phyloP scores from a whole-genome alignment of 345 rosid genomes.

The Ceriops decandra region DNA sequence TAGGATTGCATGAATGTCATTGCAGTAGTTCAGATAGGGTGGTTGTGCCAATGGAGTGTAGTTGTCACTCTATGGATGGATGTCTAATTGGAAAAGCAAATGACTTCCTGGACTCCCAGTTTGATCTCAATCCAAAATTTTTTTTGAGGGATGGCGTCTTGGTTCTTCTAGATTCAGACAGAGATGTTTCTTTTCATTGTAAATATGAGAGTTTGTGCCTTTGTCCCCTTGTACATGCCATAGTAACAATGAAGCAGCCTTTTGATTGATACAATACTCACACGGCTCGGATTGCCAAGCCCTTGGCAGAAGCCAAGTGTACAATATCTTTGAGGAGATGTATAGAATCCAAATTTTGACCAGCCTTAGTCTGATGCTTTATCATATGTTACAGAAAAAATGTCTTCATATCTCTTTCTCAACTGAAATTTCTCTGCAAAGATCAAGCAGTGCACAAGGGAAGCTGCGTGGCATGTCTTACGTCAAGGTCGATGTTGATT shows the following conservation, averaged over 20 bases:
- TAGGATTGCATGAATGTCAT: slow-evolving; percentile 27
- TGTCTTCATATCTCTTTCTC: no score
- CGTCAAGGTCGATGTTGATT: no score
- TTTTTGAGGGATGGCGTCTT: slow-evolving; percentile 69
- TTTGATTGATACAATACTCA: slow-evolving; percentile 31
- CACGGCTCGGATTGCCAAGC: slow-evolving; percentile 13
- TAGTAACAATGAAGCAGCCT: slow-evolving; percentile 51
- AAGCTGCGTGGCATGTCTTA: no score
- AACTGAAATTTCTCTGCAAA: no score
- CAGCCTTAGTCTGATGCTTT: no score
- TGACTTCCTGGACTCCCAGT: slow-evolving; percentile 18
- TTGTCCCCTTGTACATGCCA: slow-evolving; percentile 56
- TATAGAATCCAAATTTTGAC: slow-evolving; percentile 2
- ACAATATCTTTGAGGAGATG: slow-evolving; percentile 6
- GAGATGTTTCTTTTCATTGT: slow-evolving; percentile 56
- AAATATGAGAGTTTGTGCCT: slow-evolving; percentile 68
- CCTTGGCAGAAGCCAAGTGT: slow-evolving; percentile 14
- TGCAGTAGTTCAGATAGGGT: slow-evolving; percentile 43
- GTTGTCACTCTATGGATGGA: slow-evolving; percentile 46
- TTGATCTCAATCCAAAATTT: slow-evolving; percentile 39
- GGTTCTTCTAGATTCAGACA: slow-evolving; percentile 41
- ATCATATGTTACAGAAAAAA: no score
- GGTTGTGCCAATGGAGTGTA: slow-evolving; percentile 43
- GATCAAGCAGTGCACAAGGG: no score
- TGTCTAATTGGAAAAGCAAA: slow-evolving; percentile 21